These are phyloP conservation scores for Pythium periplocum DNA, from an alignment of 352 stramenopile species.

Conservation along the genomic window DNA sequence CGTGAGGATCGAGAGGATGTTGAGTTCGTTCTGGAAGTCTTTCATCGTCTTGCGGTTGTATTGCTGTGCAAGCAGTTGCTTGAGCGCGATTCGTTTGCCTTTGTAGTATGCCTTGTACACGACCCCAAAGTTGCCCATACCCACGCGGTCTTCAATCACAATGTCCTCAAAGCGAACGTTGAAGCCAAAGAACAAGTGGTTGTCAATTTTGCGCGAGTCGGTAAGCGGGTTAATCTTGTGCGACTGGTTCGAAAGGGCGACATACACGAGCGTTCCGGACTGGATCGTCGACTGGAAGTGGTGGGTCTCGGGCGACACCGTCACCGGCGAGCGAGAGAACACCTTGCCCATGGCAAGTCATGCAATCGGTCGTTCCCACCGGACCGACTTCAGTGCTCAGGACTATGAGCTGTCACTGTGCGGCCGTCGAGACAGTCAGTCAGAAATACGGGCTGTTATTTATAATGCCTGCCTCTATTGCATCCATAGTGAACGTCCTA, in stretches of 20 bases:
- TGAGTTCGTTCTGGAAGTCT: constrained; percentile 78
- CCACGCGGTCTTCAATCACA: constrained; percentile 59
- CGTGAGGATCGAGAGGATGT: constrained; percentile 75
- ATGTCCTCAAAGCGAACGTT: constrained; percentile 67
- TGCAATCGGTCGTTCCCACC: too few species aligned
- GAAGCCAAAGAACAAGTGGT: constrained; percentile 59
- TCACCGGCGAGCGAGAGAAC: constrained; percentile 47
- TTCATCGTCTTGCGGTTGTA: constrained; percentile 52
- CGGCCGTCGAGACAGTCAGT: too few species aligned
- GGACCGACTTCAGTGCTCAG: too few species aligned
- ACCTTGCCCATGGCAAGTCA: constrained; percentile 31
- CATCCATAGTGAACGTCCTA: too few species aligned
- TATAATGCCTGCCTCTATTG: too few species aligned
- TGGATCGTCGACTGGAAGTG: constrained; percentile 58
- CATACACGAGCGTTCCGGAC: constrained; percentile 68
- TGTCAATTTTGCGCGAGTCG: constrained; percentile 50
- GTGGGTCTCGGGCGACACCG: constrained; percentile 55
- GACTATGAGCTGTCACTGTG: too few species aligned
- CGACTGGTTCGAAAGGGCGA: constrained; percentile 63
- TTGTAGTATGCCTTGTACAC: constrained; percentile 80
- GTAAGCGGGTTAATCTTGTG: constrained; percentile 44
- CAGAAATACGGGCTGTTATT: too few species aligned
- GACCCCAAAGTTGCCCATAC: constrained; percentile 66
- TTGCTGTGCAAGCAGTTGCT: constrained; percentile 50
- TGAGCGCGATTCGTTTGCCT: constrained; percentile 66